Percentiles rank a stretch among this genome's conserved stretches.
phyloP scores from a whole-genome alignment of 2,329 filamentous ascomycete genomes.

The Trichoderma sp. region DNA sequence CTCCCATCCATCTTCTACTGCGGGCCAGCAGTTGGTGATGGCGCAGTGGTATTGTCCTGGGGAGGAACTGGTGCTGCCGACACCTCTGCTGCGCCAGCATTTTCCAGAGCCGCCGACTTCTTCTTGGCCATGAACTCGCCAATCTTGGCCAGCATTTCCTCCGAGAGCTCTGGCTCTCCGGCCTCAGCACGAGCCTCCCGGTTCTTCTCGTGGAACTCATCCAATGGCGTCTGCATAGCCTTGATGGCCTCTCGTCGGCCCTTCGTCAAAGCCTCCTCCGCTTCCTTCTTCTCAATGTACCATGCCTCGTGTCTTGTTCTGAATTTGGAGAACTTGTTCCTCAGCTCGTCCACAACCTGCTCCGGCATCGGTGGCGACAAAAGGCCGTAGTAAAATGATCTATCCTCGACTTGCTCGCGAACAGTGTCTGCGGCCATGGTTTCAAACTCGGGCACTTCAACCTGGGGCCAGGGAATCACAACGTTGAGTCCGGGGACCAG shows the following conservation, averaged over 20 bases:
- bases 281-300: slow-evolving; percentile 63
- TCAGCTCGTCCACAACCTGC: slow-evolving; percentile 77
- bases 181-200: slow-evolving; percentile 48
- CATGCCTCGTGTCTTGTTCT: slow-evolving; percentile 74
- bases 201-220: slow-evolving; percentile 57
- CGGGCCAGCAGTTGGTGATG: background rate
- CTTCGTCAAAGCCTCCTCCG: slow-evolving; percentile 50
- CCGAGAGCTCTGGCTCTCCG: slow-evolving; percentile 54
- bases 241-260: slow-evolving; percentile 29
- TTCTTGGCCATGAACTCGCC: slow-evolving; percentile 59
- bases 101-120: slow-evolving; percentile 41
- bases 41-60: background rate
- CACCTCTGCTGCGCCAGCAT: slow-evolving; percentile 37
- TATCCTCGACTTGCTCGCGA: slow-evolving; percentile 69
- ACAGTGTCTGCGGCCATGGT: slow-evolving; percentile 67
- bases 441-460: slow-evolving; percentile 45
- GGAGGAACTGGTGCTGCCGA: slow-evolving; percentile 23
- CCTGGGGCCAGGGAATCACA: slow-evolving; percentile 72
- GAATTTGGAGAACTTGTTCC: slow-evolving; percentile 79
- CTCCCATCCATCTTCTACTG: background rate
- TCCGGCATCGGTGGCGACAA: slow-evolving; percentile 74
- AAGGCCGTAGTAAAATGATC: slow-evolving; percentile 75
- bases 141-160: slow-evolving; percentile 60
- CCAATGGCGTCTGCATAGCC: slow-evolving; percentile 53
- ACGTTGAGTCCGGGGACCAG: slow-evolving; percentile 69